phyloP scores from a whole-genome alignment of 2,329 filamentous ascomycete genomes.

The Aphanocladium album region DNA sequence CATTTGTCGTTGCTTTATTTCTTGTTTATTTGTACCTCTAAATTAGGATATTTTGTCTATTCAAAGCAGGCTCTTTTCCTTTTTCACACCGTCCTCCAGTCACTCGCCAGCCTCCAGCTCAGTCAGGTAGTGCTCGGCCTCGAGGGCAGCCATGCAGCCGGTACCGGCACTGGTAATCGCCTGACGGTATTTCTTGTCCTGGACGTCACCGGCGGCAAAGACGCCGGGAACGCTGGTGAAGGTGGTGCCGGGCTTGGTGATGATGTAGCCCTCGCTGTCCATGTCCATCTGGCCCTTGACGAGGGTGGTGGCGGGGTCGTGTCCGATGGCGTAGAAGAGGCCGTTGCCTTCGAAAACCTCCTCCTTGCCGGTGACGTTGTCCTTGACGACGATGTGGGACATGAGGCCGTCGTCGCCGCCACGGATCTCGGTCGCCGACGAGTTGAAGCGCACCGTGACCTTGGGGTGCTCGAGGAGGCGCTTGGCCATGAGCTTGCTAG shows the following conservation, averaged over 20 bases:
- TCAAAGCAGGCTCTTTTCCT: constrained; percentile 6
- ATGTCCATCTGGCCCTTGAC: constrained; percentile 87
- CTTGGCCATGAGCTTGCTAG: constrained; percentile 87
- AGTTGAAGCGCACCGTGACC: constrained; percentile 85
- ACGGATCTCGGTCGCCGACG: constrained; percentile 73
- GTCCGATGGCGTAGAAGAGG: constrained; percentile 94
- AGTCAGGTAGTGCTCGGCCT: constrained; percentile 88
- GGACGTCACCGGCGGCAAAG: constrained; percentile 94
- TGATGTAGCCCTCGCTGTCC: constrained; percentile 85
- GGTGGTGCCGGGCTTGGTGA: constrained; percentile 83
- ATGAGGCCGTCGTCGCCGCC: constrained; percentile 83
- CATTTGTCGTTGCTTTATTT: background rate
- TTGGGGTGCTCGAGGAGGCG: constrained; percentile 79
- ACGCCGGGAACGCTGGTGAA: constrained; percentile 86
- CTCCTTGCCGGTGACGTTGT: constrained; percentile 68
- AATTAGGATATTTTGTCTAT: background rate
- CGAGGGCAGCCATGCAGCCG: constrained; percentile 90
- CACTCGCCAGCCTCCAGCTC: constrained; percentile 56
- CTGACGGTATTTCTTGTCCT: constrained; percentile 97
- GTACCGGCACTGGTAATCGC: constrained; percentile 96
- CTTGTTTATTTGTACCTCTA: background rate
- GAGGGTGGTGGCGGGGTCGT: constrained; percentile 86
- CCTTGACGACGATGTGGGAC: constrained; percentile 79
- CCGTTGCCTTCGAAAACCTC: constrained; percentile 88
- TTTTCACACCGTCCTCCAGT: background rate